Conservation (phyloP, 768 basidiomycete species). For the Leucosporidium yakuticum region DNA sequence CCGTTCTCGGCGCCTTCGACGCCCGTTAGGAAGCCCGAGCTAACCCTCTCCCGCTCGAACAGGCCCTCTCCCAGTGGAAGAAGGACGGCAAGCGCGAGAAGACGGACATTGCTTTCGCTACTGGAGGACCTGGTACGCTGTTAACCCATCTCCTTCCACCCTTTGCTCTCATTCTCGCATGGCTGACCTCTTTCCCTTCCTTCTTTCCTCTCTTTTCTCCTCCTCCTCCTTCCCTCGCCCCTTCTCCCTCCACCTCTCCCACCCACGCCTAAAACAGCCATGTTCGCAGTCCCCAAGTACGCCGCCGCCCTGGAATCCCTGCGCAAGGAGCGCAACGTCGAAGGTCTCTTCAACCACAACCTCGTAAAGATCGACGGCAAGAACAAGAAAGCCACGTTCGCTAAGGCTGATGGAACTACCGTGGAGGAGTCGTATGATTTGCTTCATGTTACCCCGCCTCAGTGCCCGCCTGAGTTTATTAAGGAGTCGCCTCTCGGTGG, state of each 20-base stretch:
- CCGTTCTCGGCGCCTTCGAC: no score
- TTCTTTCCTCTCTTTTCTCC: neutral
- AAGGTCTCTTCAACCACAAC: slow-evolving; percentile 75
- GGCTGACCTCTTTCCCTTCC: slow-evolving; percentile 34
- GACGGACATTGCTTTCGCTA: slow-evolving; percentile 31
- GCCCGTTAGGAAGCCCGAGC: neutral
- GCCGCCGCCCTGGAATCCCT: slow-evolving; percentile 75
- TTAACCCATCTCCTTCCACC: no score
- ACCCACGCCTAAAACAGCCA: slow-evolving; percentile 48
- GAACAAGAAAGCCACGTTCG: slow-evolving; percentile 79
- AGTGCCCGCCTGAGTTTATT: slow-evolving; percentile 29
- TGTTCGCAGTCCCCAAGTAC: slow-evolving; percentile 97
- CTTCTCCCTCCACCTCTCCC: slow-evolving; percentile 42
- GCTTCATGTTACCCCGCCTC: slow-evolving; percentile 32
- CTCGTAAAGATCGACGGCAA: slow-evolving; percentile 64
- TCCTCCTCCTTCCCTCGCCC: slow-evolving; percentile 26
- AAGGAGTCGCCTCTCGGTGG: slow-evolving; percentile 41
- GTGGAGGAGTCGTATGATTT: slow-evolving; percentile 46
- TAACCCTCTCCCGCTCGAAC: neutral
- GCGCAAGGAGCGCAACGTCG: slow-evolving; percentile 69
- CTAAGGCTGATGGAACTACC: slow-evolving; percentile 62
- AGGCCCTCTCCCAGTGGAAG: slow-evolving; percentile 38
- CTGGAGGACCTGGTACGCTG: slow-evolving; percentile 31
- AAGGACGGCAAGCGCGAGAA: slow-evolving; percentile 36
- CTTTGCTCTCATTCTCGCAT: slow-evolving; percentile 17